Evolutionary conservation across 768 basidiomycete genomes (phyloP).

Genomic region (Macrolepiota albuminosa): DNA sequence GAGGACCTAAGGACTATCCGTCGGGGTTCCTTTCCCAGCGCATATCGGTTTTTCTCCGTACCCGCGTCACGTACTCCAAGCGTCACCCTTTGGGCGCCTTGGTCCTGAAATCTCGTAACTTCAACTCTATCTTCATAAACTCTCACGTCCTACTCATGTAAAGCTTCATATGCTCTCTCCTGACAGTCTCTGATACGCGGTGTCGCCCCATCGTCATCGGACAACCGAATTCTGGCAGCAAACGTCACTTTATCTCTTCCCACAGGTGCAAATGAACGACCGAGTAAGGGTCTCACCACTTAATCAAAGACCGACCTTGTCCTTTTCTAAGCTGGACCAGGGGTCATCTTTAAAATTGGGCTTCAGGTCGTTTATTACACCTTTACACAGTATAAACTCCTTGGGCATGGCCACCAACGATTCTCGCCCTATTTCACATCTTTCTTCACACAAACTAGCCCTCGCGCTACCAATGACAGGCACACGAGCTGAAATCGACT

Average conservation of each 20-base stretch:
- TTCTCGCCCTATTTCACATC: background rate
- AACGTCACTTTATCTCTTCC: background rate
- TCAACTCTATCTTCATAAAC: background rate
- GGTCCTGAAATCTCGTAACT: background rate
- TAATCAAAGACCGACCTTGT: background rate
- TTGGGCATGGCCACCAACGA: background rate
- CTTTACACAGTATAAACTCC: background rate
- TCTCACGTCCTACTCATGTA: background rate
- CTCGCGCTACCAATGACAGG: background rate
- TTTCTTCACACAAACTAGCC: background rate
- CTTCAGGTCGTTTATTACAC: background rate
- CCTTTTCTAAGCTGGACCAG: constrained; percentile 5
- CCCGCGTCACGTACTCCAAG: background rate
- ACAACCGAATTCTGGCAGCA: constrained; percentile 4
- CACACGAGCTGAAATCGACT: background rate
- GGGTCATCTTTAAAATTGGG: background rate
- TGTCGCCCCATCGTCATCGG: background rate
- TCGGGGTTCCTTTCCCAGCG: background rate
- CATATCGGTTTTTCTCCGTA: background rate
- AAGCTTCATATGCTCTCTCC: background rate
- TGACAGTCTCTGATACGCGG: constrained; percentile 4
- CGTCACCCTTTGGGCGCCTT: background rate
- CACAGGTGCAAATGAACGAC: constrained; percentile 1
- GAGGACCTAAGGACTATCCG: constrained; percentile 1
- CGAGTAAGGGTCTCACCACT: background rate